Evolutionary conservation across 2,329 filamentous ascomycete genomes (phyloP).

Genomic region (Fusarium duplospermum): DNA sequence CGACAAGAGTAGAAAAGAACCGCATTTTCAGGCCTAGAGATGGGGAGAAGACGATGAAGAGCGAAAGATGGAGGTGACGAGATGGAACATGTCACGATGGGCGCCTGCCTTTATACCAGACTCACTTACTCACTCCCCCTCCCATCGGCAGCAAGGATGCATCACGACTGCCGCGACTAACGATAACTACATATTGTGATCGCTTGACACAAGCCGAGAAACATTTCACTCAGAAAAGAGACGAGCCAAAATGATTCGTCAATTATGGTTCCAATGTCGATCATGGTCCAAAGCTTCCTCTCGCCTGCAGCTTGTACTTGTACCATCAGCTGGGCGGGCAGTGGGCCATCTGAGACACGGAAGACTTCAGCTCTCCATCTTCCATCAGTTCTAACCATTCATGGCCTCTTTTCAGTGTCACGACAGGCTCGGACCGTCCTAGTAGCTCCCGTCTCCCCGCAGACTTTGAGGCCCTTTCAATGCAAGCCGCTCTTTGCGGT

Average conservation of each 20-base stretch:
- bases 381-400: conserved; percentile 2
- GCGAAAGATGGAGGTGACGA: background rate
- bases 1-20: conserved; percentile 14
- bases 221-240: background rate
- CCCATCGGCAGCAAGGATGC: background rate
- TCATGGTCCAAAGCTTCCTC: conserved; percentile 1
- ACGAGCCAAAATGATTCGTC: background rate
- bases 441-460: conserved; percentile 1
- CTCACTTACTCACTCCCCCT: background rate
- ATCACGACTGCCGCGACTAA: background rate
- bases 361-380: conserved; percentile 2
- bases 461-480: background rate
- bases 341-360: conserved; percentile 17
- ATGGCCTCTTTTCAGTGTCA: background rate
- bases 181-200: background rate
- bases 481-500: background rate
- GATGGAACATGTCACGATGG: background rate
- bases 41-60: background rate
- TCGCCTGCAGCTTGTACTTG: background rate
- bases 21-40: conserved; percentile 22
- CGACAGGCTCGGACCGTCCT: conserved; percentile 5
- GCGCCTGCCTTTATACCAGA: conserved; percentile 1
- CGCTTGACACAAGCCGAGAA: background rate
- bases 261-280: background rate
- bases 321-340: background rate